phyloP scores from a whole-genome alignment of 1,284 basidiomycete genomes.

The Heterobasidion annosum region DNA sequence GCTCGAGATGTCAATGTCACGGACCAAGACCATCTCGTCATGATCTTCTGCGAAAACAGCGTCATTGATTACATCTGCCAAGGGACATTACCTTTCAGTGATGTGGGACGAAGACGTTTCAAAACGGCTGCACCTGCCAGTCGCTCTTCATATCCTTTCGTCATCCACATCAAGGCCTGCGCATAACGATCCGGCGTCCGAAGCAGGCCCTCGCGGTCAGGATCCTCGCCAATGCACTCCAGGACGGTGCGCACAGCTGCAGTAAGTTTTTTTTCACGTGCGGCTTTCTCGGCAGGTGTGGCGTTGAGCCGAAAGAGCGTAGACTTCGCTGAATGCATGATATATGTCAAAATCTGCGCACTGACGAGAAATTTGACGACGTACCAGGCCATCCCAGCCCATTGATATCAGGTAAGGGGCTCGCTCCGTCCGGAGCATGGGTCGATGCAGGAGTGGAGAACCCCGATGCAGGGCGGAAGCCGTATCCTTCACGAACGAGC shows the following conservation, averaged over 20 bases:
- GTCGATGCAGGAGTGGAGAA: conserved; percentile 45
- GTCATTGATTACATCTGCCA: conserved; percentile 92
- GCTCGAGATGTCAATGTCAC: conserved; percentile 96
- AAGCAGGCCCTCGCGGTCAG: conserved; percentile 84
- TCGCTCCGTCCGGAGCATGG: conserved; percentile 14
- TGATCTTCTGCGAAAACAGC: conserved; percentile 99
- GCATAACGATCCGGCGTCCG: conserved; percentile 95
- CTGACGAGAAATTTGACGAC: conserved; percentile 12
- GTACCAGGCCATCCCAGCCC: conserved; percentile 93
- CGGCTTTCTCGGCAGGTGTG: conserved; percentile 62
- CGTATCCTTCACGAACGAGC: conserved; percentile 62
- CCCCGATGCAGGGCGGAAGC: conserved; percentile 66
- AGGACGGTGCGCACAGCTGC: conserved; percentile 87
- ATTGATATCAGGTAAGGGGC: conserved; percentile 71
- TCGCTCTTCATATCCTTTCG: conserved; percentile 94
- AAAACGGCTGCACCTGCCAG: conserved; percentile 53
- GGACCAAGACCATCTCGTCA: conserved; percentile 99
- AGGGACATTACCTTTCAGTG: conserved; percentile 6
- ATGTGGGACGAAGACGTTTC: not conserved
- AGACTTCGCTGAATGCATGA: conserved; percentile 63
- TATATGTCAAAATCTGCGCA: not conserved
- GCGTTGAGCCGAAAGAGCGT: conserved; percentile 80
- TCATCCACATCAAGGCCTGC: conserved; percentile 99
- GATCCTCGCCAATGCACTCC: conserved; percentile 98
- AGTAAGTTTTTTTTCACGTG: conserved; percentile 72